Percentiles rank a stretch among this genome's conserved stretches.
phyloP scores from a whole-genome alignment of 805 yeast genomes.

The Pichia gijzeniarum region DNA sequence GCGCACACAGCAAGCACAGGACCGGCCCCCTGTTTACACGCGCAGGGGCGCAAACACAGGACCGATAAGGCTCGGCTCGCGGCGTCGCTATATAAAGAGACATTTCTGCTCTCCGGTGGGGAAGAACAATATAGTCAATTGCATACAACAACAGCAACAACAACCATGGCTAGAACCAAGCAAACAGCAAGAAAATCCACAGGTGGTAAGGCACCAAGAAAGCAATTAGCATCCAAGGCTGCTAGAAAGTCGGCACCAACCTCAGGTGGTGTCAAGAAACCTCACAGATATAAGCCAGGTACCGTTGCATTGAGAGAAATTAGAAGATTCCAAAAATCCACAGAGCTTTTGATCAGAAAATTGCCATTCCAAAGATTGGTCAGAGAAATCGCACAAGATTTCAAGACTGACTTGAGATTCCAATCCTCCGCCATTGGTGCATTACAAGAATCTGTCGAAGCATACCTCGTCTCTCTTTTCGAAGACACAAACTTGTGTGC shows the following conservation, averaged over 20 bases:
- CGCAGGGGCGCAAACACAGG: not conserved
- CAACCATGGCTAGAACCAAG: slow-evolving; percentile 80
- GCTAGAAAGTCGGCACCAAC: slow-evolving; percentile 92
- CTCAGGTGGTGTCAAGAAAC: slow-evolving; percentile 89
- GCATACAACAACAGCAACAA: slow-evolving; percentile 13
- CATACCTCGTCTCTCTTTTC: slow-evolving; percentile 90
- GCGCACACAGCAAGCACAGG: not conserved
- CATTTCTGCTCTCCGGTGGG: no score
- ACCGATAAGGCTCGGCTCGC: not conserved
- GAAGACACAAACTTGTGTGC: slow-evolving; percentile 99
- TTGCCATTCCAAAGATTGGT: slow-evolving; percentile 97
- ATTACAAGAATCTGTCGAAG: slow-evolving; percentile 97
- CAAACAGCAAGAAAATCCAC: slow-evolving; percentile 94
- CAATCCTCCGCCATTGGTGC: slow-evolving; percentile 98
- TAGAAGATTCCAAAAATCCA: slow-evolving; percentile 94
- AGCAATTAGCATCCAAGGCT: slow-evolving; percentile 86
- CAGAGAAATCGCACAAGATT: slow-evolving; percentile 92
- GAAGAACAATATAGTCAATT: not conserved
- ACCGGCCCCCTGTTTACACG: not conserved
- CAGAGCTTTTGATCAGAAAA: slow-evolving; percentile 91
- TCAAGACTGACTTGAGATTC: slow-evolving; percentile 90
- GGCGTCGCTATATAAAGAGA: no score
- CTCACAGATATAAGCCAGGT: slow-evolving; percentile 97
- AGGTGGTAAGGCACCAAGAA: slow-evolving; percentile 96
- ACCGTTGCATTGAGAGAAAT: slow-evolving; percentile 95